These are phyloP conservation scores for Linum tenue DNA, from an alignment of 345 rosid species.

Conservation along the genomic window DNA sequence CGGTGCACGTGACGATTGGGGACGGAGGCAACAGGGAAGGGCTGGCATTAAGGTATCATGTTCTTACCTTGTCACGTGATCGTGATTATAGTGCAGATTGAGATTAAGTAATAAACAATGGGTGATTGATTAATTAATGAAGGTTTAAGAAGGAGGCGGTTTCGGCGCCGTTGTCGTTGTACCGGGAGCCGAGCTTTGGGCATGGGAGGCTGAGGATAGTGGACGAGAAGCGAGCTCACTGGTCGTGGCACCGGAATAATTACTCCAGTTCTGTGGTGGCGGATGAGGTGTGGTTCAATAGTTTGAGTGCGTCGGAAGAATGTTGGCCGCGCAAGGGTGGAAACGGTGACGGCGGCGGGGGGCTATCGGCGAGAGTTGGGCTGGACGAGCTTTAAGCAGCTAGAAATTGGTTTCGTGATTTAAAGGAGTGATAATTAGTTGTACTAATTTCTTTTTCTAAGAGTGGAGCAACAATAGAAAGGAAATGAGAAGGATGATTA, in stretches of 20 bases:
- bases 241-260: conserved; percentile 85
- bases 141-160: conserved; percentile 44
- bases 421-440: no score
- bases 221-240: conserved; percentile 42
- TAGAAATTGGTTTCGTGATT: neutral
- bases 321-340: conserved; percentile 9
- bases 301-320: conserved; percentile 24
- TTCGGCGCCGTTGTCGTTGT: conserved; percentile 37
- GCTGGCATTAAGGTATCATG: conserved; percentile 51
- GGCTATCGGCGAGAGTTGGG: neutral
- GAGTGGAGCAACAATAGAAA: no score
- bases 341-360: neutral
- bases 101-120: neutral
- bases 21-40: conserved; percentile 95
- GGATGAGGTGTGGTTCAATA: conserved; percentile 51
- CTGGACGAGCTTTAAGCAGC: conserved; percentile 34
- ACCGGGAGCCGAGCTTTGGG: conserved; percentile 68
- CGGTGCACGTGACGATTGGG: conserved; percentile 70
- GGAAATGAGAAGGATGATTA: no score
- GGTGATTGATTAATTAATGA: neutral
- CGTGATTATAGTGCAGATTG: neutral
- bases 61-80: no score
- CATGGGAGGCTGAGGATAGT: conserved; percentile 53
- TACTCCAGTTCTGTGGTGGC: conserved; percentile 39
- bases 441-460: no score